Base-by-base conservation (phyloP, 805 yeast species). In the Sungouiella blattae region DNA sequence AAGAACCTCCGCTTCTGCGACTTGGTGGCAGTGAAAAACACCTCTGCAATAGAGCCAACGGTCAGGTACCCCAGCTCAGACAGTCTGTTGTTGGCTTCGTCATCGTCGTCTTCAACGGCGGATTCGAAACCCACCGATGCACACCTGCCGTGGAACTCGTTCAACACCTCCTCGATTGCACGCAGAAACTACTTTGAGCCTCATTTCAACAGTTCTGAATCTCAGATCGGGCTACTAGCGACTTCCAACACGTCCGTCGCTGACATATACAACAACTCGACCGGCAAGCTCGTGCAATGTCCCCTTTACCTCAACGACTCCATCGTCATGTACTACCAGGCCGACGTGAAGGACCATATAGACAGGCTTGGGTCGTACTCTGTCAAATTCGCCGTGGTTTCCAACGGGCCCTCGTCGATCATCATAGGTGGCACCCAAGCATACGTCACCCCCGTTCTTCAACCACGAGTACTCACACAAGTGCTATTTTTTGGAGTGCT, bases 341-440 rank as follows among this genome's bases (percentile, higher is more conserved):
- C 64, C 2, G 63, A 67, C 39, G 44, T 67, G n/a, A 49, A 41
- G 48, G 67, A 49, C 52, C 76, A 30, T 41, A 65, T 18, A 40
- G 61, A 65, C 11, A 52, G 55, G 4, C 56, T 75, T 33, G 79
- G 80, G 0, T 66, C 78, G 1, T 76, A 70, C 44, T 52, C 59
- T 4, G 64, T 68, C 6, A 40, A 51, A 25, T 64, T 75, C 41
- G 51, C 71, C 3, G 55, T 75, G 7, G 54, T 75, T 13, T 55
- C 64, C 15, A 68, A 73, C 31, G 64, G 62, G 34, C 52, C 47
- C 2, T 41, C 50, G 6, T 62, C 68, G 13, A 35, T 49, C 2
- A 39, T 64, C 3, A 47, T 79, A 8, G 78, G 76, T 2, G 81
- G 86, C 41, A 55, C 69, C 14, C 47, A 55, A 12, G 55, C 72